Percentiles rank a stretch among this genome's conserved stretches.
These are phyloP conservation scores for Aspergillus floridensis DNA, from an alignment of 2,329 filamentous ascomycete genomes.

Conservation along the genomic window DNA sequence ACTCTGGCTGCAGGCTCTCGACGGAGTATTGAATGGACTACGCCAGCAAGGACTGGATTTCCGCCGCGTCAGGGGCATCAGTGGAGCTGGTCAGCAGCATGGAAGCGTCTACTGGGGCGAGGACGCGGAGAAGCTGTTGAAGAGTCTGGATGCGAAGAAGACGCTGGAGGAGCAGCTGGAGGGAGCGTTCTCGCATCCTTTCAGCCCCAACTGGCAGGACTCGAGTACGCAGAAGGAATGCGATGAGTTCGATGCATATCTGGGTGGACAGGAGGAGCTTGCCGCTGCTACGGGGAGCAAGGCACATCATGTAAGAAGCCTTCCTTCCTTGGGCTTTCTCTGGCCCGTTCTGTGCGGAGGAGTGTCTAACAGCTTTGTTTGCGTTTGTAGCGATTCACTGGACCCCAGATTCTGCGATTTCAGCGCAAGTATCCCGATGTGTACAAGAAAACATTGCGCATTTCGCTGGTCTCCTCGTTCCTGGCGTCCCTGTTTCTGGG, in stretches of 20 bases:
- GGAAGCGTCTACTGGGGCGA: constrained; percentile 91
- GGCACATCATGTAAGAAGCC: constrained; percentile 75
- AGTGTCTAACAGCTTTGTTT: not conserved
- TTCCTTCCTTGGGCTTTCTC: too few relatives aligned
- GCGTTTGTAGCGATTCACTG: constrained; percentile 74
- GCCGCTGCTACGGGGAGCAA: constrained; percentile 84
- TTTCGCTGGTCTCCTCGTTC: constrained; percentile 94
- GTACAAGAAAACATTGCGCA: constrained; percentile 76
- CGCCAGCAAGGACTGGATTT: constrained; percentile 70
- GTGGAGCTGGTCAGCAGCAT: constrained; percentile 94
- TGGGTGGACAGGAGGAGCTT: constrained; percentile 66
- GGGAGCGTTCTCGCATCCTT: constrained; percentile 74
- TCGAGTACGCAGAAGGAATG: constrained; percentile 91
- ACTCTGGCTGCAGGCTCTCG: constrained; percentile 90
- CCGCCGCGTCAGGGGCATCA: constrained; percentile 72
- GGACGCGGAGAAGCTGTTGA: constrained; percentile 65
- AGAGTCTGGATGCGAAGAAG: constrained; percentile 57
- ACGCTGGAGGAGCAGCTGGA: constrained; percentile 70
- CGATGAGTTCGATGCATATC: constrained; percentile 73
- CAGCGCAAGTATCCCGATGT: constrained; percentile 74
- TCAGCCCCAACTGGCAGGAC: constrained; percentile 97
- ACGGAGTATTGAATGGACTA: constrained; percentile 75
- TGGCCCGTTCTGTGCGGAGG: not conserved
- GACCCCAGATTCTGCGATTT: constrained; percentile 92
- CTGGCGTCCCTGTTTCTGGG: constrained; percentile 88